Evolutionary conservation across 108 stramenopile species (phyloP).

Genomic region (Pseudonitzschia delicatissima): DNA sequence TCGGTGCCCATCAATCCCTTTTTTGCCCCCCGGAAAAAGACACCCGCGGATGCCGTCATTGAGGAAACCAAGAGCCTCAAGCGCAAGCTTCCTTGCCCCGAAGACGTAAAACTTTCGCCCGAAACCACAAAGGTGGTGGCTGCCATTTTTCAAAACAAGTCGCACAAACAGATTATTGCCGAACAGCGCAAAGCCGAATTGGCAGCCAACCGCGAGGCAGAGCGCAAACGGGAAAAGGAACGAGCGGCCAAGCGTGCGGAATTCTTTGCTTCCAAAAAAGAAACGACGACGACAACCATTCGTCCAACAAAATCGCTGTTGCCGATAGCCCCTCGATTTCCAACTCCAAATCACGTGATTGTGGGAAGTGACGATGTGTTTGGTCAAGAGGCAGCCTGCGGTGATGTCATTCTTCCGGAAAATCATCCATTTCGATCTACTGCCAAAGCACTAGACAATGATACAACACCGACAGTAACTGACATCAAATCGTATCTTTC

Average conservation of each 20-base stretch:
- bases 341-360: conserved; percentile 11
- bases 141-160: conserved; percentile 9
- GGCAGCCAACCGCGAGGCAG: conserved; percentile 36
- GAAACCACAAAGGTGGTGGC: neutral
- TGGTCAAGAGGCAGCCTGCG: neutral
- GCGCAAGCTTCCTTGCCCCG: neutral
- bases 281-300: neutral
- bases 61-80: conserved; percentile 5
- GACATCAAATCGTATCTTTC: neutral
- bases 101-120: neutral
- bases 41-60: neutral
- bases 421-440: neutral
- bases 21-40: conserved; percentile 18
- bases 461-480: too few species aligned
- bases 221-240: conserved; percentile 46
- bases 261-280: neutral
- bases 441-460: neutral
- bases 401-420: neutral
- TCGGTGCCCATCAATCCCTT: conserved; percentile 8
- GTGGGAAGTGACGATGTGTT: neutral
- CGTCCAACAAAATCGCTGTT: neutral
- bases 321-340: conserved; percentile 23
- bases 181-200: conserved; percentile 63
- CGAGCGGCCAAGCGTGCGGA: conserved; percentile 15
- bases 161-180: conserved; percentile 17